Conservation (phyloP, 257 asterid species). For the Ajuga chamaepitys region DNA sequence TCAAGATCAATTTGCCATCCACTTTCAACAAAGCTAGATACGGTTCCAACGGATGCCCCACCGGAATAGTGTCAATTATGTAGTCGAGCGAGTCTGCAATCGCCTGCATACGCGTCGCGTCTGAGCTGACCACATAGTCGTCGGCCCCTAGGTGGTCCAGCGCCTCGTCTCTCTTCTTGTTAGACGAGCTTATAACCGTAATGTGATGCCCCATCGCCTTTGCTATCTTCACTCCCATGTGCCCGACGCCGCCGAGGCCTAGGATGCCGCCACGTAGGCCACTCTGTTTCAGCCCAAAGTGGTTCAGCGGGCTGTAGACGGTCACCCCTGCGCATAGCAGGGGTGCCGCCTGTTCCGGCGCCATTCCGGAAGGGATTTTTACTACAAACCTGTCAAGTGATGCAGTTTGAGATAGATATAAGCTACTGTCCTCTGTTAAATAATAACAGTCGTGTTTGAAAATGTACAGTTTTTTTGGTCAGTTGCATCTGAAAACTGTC, state of each 20-base stretch:
- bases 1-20: conserved; percentile 80
- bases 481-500: no score
- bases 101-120: conserved; percentile 41
- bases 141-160: conserved; percentile 83
- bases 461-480: no score
- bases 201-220: conserved; percentile 93
- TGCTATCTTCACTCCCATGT: conserved; percentile 92
- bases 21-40: conserved; percentile 69
- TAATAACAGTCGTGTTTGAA: no score
- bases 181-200: conserved; percentile 82
- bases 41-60: conserved; percentile 74
- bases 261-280: conserved; percentile 75
- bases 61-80: conserved; percentile 85
- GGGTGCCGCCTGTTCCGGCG: conserved; percentile 90
- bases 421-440: no score
- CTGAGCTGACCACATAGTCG: conserved; percentile 77
- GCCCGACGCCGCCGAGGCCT: conserved; percentile 98
- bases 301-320: conserved; percentile 76
- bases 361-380: conserved; percentile 86
- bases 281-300: conserved; percentile 56
- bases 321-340: conserved; percentile 91
- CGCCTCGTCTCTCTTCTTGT: conserved; percentile 70
- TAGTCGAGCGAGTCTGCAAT: conserved; percentile 73
- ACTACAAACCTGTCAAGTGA: conserved; percentile 58
- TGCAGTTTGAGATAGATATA: background rate